These are phyloP conservation scores for Conoideocrella luteorostrata DNA, from an alignment of 2,329 filamentous ascomycete species.

Conservation along the genomic window DNA sequence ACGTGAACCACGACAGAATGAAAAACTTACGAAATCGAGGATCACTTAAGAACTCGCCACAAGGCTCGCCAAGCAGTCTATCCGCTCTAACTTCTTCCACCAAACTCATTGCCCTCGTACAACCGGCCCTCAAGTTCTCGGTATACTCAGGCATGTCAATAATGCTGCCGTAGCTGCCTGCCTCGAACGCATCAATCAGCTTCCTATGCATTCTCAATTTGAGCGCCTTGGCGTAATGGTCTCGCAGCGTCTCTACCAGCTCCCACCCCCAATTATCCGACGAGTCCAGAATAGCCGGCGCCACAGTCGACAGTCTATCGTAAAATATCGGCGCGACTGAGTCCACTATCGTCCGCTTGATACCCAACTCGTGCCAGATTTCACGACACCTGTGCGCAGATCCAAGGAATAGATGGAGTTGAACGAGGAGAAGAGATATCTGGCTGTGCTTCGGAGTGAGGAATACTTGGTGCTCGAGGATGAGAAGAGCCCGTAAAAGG, in stretches of 20 bases:
- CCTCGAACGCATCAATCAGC: slow-evolving; percentile 40
- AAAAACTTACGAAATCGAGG: slow-evolving; percentile 38
- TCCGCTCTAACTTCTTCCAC: slow-evolving; percentile 44
- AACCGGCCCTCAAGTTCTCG: slow-evolving; percentile 39
- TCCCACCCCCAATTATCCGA: slow-evolving; percentile 26
- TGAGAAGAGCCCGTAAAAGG: slow-evolving; percentile 41
- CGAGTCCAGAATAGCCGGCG: slow-evolving; percentile 33
- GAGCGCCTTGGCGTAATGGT: slow-evolving; percentile 41
- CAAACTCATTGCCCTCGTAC: slow-evolving; percentile 45
- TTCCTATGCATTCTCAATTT: slow-evolving; percentile 37
- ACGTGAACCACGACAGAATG: rapidly evolving
- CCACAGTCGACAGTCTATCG: slow-evolving; percentile 47
- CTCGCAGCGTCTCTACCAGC: slow-evolving; percentile 35
- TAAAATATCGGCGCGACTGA: slow-evolving; percentile 48
- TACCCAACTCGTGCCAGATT: slow-evolving; percentile 44
- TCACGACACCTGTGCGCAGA: slow-evolving; percentile 39
- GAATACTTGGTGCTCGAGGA: slow-evolving; percentile 45
- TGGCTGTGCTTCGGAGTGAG: slow-evolving; percentile 38
- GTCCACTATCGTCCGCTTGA: slow-evolving; percentile 54
- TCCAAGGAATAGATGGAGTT: slow-evolving; percentile 45
- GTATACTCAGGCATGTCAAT: slow-evolving; percentile 40
- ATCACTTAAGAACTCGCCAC: slow-evolving; percentile 36
- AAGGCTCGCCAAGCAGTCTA: slow-evolving; percentile 34
- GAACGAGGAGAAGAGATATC: slow-evolving; percentile 43
- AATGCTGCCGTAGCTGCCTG: slow-evolving; percentile 45